Base-by-base conservation (phyloP, 805 yeast species). In the Barnettozyma pratensis region DNA sequence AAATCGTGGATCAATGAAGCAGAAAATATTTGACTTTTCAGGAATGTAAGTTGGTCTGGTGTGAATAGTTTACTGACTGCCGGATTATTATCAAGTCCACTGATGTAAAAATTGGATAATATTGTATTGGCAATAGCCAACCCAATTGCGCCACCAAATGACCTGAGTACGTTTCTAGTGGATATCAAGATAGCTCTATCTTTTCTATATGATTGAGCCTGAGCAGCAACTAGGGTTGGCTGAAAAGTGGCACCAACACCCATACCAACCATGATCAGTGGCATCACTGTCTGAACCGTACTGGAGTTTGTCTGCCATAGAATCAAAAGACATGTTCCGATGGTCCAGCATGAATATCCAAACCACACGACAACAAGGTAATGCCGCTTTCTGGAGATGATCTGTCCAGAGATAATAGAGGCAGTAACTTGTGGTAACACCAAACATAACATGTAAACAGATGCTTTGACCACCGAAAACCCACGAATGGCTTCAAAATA, bases 71-170 rank as follows among this genome's bases (percentile, higher is more conserved):
- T 10, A 6, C 4, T 12, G 9, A 19, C 45, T 6, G n/a, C 6
- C 4, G 32, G 39, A 26, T 11, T 37, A 4, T 25, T 29, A 5
- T 27, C 27, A 27, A 46, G n/a, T 8, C 39, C 34, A 7, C 32
- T 46, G 9, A 37, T 31, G 31, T 29, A 48, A 5, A 35, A 35
- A 27, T 47, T 52, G 4, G 55, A 41, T 19, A 49, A 45, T 6
- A 54, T 49, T 6, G 51, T 41, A 7, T 51, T 45, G 6, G 46
- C 30, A 8, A 75, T 61, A 1, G 84, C 83, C 37, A 79, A 66
- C 0, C 85, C 85, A 28, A 77, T 64, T 0, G 84, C 74, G 32
- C 82, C 83, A 8, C 86, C 86, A 49, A 80, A 72, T 1, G 81
- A 73, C 40, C 85, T 63, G 41, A 77, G 54, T 27, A 79, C 77